Evolutionary conservation across 202 grass and related monocot genomes (phyloP).

Genomic region (Musa balbisiana): DNA sequence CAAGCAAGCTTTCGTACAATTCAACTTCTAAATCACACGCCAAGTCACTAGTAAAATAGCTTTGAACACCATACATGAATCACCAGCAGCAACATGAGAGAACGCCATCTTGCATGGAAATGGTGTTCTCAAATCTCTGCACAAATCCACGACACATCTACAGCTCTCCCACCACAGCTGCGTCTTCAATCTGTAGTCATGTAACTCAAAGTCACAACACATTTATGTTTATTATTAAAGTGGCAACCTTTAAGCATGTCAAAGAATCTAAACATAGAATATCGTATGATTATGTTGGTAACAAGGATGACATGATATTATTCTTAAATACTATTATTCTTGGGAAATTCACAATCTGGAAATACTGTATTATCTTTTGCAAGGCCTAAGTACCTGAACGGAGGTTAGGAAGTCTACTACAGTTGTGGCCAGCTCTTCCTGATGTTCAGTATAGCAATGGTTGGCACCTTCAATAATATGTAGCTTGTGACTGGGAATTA

Average conservation of each 20-base stretch:
- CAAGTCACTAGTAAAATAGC: too few species aligned
- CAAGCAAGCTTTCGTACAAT: too few species aligned
- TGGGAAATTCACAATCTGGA: conserved; percentile 19
- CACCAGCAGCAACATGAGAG: too few species aligned
- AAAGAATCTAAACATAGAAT: background rate
- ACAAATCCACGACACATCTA: background rate
- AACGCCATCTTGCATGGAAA: too few species aligned
- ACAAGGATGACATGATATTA: too few species aligned
- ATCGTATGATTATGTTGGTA: too few species aligned
- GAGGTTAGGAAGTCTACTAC: conserved; percentile 51
- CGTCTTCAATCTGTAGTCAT: background rate
- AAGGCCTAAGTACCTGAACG: conserved; percentile 34
- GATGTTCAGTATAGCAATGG: conserved; percentile 56
- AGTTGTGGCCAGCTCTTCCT: conserved; percentile 37
- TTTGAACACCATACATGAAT: too few species aligned
- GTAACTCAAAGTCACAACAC: background rate
- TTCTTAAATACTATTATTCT: too few species aligned
- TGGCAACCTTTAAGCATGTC: background rate
- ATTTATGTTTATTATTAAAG: background rate
- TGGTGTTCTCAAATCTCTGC: background rate
- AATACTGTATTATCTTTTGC: conserved; percentile 2
- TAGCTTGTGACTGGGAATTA: conserved; percentile 61
- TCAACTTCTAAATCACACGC: too few species aligned
- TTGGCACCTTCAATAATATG: conserved; percentile 54
- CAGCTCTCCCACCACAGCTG: background rate